phyloP scores from a whole-genome alignment of 768 basidiomycete genomes.

The Lactarius indigo region DNA sequence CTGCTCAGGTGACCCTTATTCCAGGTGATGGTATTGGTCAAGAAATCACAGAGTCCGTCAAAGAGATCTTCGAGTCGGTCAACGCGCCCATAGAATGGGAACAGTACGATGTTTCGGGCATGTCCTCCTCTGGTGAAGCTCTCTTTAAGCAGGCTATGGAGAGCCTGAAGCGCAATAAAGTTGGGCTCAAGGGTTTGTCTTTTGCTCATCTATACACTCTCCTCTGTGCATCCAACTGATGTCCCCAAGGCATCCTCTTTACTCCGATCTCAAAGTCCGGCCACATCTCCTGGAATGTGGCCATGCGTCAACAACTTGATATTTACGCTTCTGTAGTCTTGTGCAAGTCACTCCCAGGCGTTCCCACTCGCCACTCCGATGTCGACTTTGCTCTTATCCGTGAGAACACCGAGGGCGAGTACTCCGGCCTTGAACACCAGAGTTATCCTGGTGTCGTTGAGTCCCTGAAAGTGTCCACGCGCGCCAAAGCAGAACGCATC shows the following conservation, averaged over 20 bases:
- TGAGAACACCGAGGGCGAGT: conserved; percentile 99
- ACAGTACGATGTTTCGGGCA: conserved; percentile 95
- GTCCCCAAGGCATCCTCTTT: conserved; percentile 83
- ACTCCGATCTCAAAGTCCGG: conserved; percentile 95
- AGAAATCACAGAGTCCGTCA: conserved; percentile 97
- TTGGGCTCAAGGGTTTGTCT: conserved; percentile 91
- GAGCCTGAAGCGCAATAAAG: conserved; percentile 93
- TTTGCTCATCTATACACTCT: neutral
- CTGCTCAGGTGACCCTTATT: conserved; percentile 83
- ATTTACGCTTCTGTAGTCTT: conserved; percentile 98
- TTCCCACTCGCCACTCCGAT: conserved; percentile 92
- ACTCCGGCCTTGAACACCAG: conserved; percentile 97
- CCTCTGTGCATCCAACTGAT: neutral
- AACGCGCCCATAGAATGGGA: conserved; percentile 99
- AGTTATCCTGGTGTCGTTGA: conserved; percentile 98
- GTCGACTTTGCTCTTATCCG: conserved; percentile 99
- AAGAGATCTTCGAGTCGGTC: conserved; percentile 96
- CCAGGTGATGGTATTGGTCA: conserved; percentile 97
- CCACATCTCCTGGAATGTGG: conserved; percentile 99
- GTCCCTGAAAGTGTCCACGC: conserved; percentile 94
- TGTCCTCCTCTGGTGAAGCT: conserved; percentile 90
- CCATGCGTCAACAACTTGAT: conserved; percentile 98
- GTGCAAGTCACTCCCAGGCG: conserved; percentile 96
- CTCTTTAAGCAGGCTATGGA: conserved; percentile 99
- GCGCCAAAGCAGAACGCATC: conserved; percentile 94